A percentile compares a stretch with the other conserved stretches of the same genome.
Conservation (phyloP, 495 filamentous ascomycete species). For the Pseudoneurospora amorphoporcata region DNA sequence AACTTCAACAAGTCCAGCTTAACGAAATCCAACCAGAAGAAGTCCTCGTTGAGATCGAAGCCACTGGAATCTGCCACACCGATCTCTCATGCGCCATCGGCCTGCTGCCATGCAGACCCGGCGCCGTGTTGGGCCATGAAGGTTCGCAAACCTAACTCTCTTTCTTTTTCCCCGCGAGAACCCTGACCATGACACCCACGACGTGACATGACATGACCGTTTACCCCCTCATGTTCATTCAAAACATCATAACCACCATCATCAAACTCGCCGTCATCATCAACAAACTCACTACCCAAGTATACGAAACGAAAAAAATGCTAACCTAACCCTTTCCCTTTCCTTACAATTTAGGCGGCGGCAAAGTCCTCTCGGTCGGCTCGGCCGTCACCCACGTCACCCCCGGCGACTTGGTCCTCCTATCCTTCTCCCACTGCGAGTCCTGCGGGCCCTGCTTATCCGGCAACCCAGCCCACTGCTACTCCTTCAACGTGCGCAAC, state of each 20-base stretch:
- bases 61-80: slow-evolving; percentile 68
- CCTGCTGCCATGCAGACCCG: slow-evolving; percentile 31
- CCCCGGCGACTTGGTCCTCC: slow-evolving; percentile 50
- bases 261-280: background rate
- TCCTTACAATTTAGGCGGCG: slow-evolving; percentile 31
- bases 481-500: slow-evolving; percentile 28
- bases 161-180: background rate
- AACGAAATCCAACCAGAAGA: slow-evolving; percentile 42
- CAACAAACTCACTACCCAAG: no score
- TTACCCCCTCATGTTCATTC: no score
- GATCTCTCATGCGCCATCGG: slow-evolving; percentile 45
- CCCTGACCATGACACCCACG: background rate
- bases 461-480: slow-evolving; percentile 55
- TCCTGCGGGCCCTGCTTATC: slow-evolving; percentile 46
- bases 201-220: no score
- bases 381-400: slow-evolving; percentile 40
- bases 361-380: slow-evolving; percentile 50
- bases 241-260: background rate
- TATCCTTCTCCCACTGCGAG: slow-evolving; percentile 33
- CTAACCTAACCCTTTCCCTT: background rate
- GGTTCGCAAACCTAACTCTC: slow-evolving; percentile 16
- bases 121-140: slow-evolving; percentile 70
- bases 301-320: no score
- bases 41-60: slow-evolving; percentile 61
- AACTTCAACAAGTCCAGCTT: slow-evolving; percentile 13